Percentiles rank a stretch among this genome's conserved stretches.
phyloP scores from a whole-genome alignment of 768 basidiomycete species.

The Leccinellum albellum region DNA sequence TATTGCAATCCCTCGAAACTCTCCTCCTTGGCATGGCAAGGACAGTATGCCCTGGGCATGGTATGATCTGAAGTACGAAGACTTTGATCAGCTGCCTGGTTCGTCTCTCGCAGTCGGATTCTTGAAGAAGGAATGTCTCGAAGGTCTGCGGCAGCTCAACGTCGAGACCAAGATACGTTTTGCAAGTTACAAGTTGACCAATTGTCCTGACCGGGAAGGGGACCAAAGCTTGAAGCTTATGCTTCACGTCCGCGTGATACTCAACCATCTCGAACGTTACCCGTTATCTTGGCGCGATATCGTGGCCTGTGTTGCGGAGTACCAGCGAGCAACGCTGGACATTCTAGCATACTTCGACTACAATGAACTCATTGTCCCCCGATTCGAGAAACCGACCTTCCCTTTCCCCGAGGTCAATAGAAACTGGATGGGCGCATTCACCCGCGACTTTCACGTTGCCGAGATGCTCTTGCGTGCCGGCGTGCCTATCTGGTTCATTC shows the following conservation, averaged over 20 bases:
- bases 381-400: background rate
- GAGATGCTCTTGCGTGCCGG: background rate
- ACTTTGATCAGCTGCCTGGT: background rate
- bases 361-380: background rate
- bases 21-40: background rate
- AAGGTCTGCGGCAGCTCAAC: background rate
- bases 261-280: background rate
- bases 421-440: background rate
- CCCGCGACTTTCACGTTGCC: background rate
- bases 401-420: background rate
- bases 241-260: background rate
- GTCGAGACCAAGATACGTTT: background rate
- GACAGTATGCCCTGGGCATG: background rate
- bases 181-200: background rate
- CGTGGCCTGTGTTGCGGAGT: background rate
- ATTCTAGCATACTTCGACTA: background rate
- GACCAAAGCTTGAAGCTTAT: background rate
- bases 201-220: background rate
- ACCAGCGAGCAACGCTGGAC: background rate
- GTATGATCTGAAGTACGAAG: background rate
- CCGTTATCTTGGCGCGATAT: background rate
- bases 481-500: background rate
- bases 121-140: background rate
- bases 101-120: background rate
- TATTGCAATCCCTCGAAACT: too few relatives aligned